Evolutionary conservation across 2,329 filamentous ascomycete species (phyloP), one percentile per base, ranked within the genome.

Genomic region (Aurifilum marmelostoma): DNA sequence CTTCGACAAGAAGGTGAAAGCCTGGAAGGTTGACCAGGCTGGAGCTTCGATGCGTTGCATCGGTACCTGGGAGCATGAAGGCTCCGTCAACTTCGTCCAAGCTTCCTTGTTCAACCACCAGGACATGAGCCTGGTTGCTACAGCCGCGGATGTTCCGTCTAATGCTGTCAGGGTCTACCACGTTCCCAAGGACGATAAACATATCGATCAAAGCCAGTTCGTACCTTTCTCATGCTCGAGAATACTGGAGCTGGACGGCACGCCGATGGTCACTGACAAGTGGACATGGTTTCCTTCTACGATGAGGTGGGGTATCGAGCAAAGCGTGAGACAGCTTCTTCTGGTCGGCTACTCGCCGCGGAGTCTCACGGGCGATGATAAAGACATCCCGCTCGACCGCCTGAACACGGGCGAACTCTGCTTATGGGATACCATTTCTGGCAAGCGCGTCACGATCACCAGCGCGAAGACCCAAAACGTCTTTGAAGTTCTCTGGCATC

Each of bases 401-500:
- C 74, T 74, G n/a, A 82, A 87, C 63, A 83, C 87, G 0, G 88
- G 88, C 12, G 87, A 90, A 73, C 82, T 90, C 3, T 85, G 85
- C 54, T 75, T 90, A 1, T 90, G 87, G 87, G 82, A 91, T 74
- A 83, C 84, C 0, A 67, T 75, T 0, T 79, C 78, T 1, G 79
- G 80, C 12, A 75, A 79, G 12, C 79, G 81, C 59, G 78, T 88
- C 59, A 80, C 79, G 5, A 81, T 90, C 3, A 77, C 81, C 27
- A 83, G 84, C 3, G 84, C 82, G 1, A 83, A 83, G 0, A 84
- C 83, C 0, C 83, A 87, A 60, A 90, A 91, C 68, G 86, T 90
- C 1, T 91, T 91, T 59, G 88, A 91, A 73, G 85, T 90, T 1
- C 79, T 83, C 0, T 91, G 88, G 88, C 88, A 91, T 73, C 88